Conservation (phyloP, 2,329 filamentous ascomycete species). For the Onygena corvina region DNA sequence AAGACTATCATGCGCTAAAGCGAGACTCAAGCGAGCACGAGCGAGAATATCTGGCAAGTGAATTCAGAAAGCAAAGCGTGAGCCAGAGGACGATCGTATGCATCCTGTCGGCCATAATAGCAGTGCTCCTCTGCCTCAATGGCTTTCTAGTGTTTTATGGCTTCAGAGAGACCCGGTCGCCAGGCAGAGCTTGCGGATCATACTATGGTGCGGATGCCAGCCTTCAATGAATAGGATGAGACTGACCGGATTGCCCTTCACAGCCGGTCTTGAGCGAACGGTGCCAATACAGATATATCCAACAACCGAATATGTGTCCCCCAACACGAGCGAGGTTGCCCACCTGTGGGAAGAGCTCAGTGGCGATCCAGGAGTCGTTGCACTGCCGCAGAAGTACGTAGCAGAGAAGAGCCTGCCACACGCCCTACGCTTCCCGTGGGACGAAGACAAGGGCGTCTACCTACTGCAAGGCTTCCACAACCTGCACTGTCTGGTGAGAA, state of each 20-base stretch:
- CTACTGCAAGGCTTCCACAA: neutral
- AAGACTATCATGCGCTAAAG: neutral
- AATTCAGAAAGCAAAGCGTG: neutral
- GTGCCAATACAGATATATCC: neutral
- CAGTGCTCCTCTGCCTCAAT: neutral
- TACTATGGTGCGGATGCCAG: neutral
- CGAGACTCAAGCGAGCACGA: neutral
- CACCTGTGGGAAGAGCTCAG: neutral
- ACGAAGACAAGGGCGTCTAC: neutral
- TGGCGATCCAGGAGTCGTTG: neutral
- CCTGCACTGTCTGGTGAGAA: neutral
- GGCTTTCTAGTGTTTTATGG: neutral
- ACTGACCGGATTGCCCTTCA: neutral
- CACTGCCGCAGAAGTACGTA: neutral
- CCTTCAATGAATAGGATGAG: neutral
- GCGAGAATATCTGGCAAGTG: neutral
- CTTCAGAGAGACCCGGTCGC: neutral
- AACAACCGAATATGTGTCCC: neutral
- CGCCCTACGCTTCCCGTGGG: neutral
- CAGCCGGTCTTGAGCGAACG: neutral
- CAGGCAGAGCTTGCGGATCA: neutral
- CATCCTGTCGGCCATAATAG: neutral
- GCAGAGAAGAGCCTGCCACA: neutral
- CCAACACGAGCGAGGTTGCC: neutral
- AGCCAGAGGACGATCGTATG: neutral